Conservation (phyloP, 345 rosid species). For the Murraya paniculata region DNA sequence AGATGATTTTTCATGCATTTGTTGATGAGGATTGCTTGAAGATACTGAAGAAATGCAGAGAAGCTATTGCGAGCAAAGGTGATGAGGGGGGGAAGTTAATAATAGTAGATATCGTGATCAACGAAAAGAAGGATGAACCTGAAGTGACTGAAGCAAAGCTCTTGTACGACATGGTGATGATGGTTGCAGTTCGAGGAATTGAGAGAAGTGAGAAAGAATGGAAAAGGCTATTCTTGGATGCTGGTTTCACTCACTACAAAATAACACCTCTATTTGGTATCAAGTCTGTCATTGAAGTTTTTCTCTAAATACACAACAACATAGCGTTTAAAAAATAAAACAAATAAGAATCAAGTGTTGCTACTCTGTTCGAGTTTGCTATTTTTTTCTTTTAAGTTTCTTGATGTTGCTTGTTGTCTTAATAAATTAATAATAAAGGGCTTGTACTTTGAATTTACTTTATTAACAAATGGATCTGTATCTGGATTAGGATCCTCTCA, state of each 20-base stretch:
- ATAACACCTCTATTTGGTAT: background rate
- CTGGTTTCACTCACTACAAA: too few species aligned
- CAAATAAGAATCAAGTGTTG: too few species aligned
- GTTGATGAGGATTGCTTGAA: slow-evolving; percentile 50
- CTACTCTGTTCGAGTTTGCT: too few species aligned
- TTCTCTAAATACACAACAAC: background rate
- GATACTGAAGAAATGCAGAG: slow-evolving; percentile 42
- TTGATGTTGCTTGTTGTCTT: too few species aligned
- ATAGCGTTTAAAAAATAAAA: too few species aligned
- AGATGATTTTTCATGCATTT: slow-evolving; percentile 40
- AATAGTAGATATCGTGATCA: slow-evolving; percentile 21
- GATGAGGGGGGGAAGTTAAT: slow-evolving; percentile 20
- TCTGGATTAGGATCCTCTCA: too few species aligned
- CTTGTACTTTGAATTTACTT: too few species aligned
- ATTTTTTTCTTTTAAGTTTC: too few species aligned
- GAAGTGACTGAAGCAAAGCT: slow-evolving; percentile 31
- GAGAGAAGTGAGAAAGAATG: too few species aligned
- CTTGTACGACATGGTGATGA: slow-evolving; percentile 45
- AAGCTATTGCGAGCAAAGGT: slow-evolving; percentile 18
- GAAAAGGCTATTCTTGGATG: too few species aligned
- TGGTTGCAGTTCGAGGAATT: slow-evolving; percentile 13
- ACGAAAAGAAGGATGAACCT: slow-evolving; percentile 13
- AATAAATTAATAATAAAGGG: too few species aligned
- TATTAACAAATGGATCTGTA: too few species aligned
- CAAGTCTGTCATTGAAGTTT: slow-evolving; percentile 19